These are phyloP conservation scores for Boletus coccyginus DNA, from an alignment of 768 basidiomycete species.

Conservation along the genomic window DNA sequence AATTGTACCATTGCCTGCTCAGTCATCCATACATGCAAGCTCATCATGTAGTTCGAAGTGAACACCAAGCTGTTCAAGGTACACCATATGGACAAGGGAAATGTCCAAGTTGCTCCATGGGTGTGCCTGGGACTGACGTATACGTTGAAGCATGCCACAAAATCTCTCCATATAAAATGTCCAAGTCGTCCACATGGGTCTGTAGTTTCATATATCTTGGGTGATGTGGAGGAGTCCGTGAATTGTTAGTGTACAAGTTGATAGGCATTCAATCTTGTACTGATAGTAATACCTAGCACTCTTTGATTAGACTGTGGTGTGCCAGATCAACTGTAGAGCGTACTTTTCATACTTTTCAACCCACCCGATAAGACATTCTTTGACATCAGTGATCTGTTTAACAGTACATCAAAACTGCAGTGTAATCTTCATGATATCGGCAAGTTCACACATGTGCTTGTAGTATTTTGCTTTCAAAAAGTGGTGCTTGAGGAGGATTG, in stretches of 20 bases:
- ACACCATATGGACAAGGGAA: neutral
- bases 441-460: neutral
- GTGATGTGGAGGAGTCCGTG: neutral
- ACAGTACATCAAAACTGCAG: too few species aligned
- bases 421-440: neutral
- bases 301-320: too few species aligned
- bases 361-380: neutral
- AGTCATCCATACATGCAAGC: too few species aligned
- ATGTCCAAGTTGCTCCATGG: neutral
- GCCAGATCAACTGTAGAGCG: neutral
- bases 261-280: neutral
- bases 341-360: too few species aligned
- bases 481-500: neutral
- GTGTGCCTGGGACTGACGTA: neutral
- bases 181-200: neutral
- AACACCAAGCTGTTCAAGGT: neutral
- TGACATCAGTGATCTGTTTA: too few species aligned
- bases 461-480: neutral
- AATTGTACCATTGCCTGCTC: too few species aligned
- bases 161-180: neutral
- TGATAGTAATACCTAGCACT: neutral
- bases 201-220: neutral
- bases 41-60: too few species aligned
- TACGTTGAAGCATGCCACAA: neutral
- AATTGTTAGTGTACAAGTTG: neutral